phyloP scores from a whole-genome alignment of 2,329 filamentous ascomycete species.

The Cladophialophora chaetospira region DNA sequence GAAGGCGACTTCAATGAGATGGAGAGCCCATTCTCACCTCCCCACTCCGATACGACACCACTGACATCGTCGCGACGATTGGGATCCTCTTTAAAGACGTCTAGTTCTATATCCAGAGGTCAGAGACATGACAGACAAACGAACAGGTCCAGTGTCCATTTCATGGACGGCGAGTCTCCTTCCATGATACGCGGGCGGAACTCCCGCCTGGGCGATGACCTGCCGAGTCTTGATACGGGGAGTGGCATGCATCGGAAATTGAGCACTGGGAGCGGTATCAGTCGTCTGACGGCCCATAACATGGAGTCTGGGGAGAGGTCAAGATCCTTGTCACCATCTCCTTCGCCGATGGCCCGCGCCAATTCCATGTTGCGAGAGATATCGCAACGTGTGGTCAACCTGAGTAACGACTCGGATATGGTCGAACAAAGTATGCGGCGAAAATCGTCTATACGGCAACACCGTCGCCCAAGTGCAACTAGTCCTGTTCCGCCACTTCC shows the following conservation, averaged over 20 bases:
- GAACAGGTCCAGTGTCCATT: conserved; percentile 58
- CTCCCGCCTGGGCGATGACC: conserved; percentile 62
- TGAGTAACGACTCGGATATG: conserved; percentile 87
- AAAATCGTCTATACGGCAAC: conserved; percentile 47
- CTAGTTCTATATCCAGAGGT: conserved; percentile 46
- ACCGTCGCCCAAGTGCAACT: conserved; percentile 24
- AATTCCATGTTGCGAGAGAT: conserved; percentile 79
- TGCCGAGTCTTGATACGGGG: conserved; percentile 62
- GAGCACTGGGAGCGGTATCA: conserved; percentile 58
- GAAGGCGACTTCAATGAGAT: conserved; percentile 34
- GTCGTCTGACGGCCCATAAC: conserved; percentile 40
- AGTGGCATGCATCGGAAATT: conserved; percentile 53
- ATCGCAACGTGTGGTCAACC: conserved; percentile 96
- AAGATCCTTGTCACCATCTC: conserved; percentile 64
- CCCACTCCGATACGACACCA: conserved; percentile 59
- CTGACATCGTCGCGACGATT: conserved; percentile 60
- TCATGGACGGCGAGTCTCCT: conserved; percentile 43
- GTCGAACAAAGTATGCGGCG: conserved; percentile 71
- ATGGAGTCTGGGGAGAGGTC: conserved; percentile 50
- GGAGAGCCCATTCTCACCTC: conserved; percentile 43
- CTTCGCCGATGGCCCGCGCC: conserved; percentile 67
- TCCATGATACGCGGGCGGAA: conserved; percentile 37
- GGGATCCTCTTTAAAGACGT: conserved; percentile 55
- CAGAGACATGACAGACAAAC: conserved; percentile 51
- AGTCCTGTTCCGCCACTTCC: conserved; percentile 12